Conservation (phyloP, 352 stramenopile species). For the Phytopythium helicoides region DNA sequence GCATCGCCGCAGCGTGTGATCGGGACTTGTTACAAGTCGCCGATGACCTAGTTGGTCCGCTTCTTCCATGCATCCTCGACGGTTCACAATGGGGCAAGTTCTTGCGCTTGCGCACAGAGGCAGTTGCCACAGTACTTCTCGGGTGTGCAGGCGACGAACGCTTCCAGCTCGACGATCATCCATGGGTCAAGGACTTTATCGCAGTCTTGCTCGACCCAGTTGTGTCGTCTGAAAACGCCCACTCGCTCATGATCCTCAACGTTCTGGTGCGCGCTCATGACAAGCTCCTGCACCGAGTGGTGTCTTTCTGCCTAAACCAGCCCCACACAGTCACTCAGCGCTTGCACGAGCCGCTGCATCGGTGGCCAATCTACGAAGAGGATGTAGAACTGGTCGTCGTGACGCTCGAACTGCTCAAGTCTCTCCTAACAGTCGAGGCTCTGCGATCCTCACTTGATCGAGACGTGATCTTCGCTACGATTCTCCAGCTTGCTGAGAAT, state of each 20-base stretch:
- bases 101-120: constrained; percentile 42
- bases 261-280: constrained; percentile 27
- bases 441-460: constrained; percentile 37
- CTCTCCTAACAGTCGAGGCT: constrained; percentile 26
- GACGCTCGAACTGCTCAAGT: constrained; percentile 41
- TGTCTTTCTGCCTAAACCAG: constrained; percentile 32
- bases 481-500: constrained; percentile 47
- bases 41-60: constrained; percentile 42
- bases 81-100: constrained; percentile 50
- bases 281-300: constrained; percentile 37
- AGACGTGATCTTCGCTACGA: constrained; percentile 41
- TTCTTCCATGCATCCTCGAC: constrained; percentile 44
- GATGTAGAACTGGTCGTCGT: constrained; percentile 56
- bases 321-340: constrained; percentile 33
- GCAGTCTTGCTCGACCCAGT: constrained; percentile 37
- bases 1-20: constrained; percentile 39
- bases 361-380: constrained; percentile 66
- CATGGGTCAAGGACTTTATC: constrained; percentile 46
- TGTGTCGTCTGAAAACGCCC: constrained; percentile 45
- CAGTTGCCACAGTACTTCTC: constrained; percentile 45
- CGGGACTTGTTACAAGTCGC: constrained; percentile 34
- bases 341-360: constrained; percentile 40
- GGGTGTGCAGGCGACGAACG: constrained; percentile 28
- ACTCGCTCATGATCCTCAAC: constrained; percentile 45
- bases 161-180: constrained; percentile 38